phyloP scores from a whole-genome alignment of 208 protist genomes.

The Acanthamoeba castellanii region DNA sequence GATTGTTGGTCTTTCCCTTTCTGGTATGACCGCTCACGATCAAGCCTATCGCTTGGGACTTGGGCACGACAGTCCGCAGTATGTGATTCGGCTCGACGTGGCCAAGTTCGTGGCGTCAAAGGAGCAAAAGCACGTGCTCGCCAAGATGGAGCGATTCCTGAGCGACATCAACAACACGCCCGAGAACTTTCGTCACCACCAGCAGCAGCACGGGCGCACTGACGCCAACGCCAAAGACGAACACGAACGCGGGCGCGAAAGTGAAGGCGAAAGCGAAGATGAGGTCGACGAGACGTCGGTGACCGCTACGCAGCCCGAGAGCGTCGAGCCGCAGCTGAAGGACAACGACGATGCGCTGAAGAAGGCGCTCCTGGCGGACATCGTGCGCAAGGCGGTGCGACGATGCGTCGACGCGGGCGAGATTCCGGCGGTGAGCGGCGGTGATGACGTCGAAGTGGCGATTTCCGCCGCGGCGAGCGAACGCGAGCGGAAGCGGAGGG shows the following conservation, averaged over 20 bases:
- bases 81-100: conserved; percentile 86
- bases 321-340: no score
- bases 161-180: conserved; percentile 56
- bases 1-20: no score
- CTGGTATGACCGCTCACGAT: not conserved
- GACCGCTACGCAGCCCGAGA: no score
- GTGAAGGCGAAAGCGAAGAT: not conserved
- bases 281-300: not conserved
- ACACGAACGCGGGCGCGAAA: not conserved
- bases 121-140: conserved; percentile 70
- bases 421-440: not conserved
- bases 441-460: not conserved
- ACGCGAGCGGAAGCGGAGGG: not conserved
- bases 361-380: not conserved
- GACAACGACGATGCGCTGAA: not conserved
- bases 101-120: conserved; percentile 73
- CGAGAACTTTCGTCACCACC: not conserved
- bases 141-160: conserved; percentile 72
- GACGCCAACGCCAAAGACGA: not conserved
- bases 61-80: conserved; percentile 69
- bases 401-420: not conserved
- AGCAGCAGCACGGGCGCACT: not conserved
- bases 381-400: not conserved
- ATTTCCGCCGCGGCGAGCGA: not conserved
- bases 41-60: not conserved